phyloP scores from a whole-genome alignment of 1,284 basidiomycete species.

The Austroboletus novae-zelandiae region DNA sequence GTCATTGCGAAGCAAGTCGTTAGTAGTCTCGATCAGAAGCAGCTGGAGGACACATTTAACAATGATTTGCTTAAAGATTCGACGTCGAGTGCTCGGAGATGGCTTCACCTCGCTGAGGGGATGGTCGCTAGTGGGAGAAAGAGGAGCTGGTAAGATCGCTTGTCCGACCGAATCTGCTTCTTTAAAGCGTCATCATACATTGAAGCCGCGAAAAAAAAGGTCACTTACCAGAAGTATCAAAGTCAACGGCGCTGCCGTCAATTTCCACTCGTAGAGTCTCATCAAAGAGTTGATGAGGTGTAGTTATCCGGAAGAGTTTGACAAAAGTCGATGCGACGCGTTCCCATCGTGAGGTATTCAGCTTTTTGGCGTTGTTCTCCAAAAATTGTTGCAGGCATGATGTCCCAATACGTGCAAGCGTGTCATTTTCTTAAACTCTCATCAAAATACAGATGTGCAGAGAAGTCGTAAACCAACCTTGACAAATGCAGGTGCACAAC shows the following conservation, averaged over 20 bases:
- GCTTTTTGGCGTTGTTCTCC: constrained; percentile 90
- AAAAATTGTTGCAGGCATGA: constrained; percentile 96
- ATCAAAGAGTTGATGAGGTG: constrained; percentile 96
- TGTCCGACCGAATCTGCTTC: constrained; percentile 55
- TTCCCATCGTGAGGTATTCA: constrained; percentile 87
- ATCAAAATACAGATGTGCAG: constrained; percentile 3
- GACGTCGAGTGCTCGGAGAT: constrained; percentile 72
- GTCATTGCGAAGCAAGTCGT: constrained; percentile 91
- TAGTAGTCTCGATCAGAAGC: constrained; percentile 95
- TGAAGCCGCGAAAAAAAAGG: background rate
- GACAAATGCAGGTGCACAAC: constrained; percentile 96
- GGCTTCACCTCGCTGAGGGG: constrained; percentile 45
- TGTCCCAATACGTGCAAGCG: constrained; percentile 95
- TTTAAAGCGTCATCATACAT: constrained; percentile 8
- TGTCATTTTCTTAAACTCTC: constrained; percentile 83
- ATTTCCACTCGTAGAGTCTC: constrained; percentile 82
- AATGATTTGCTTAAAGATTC: constrained; percentile 98
- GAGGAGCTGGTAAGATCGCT: constrained; percentile 76
- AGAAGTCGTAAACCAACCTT: constrained; percentile 61
- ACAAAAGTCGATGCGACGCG: constrained; percentile 92
- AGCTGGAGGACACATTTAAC: constrained; percentile 99
- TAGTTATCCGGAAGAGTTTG: constrained; percentile 95
- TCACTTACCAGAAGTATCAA: constrained; percentile 51
- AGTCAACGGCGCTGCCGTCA: constrained; percentile 56
- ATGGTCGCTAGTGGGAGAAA: constrained; percentile 62